Evolutionary conservation across 1,284 basidiomycete genomes (phyloP).

Genomic region (Papiliotrema terrestris): DNA sequence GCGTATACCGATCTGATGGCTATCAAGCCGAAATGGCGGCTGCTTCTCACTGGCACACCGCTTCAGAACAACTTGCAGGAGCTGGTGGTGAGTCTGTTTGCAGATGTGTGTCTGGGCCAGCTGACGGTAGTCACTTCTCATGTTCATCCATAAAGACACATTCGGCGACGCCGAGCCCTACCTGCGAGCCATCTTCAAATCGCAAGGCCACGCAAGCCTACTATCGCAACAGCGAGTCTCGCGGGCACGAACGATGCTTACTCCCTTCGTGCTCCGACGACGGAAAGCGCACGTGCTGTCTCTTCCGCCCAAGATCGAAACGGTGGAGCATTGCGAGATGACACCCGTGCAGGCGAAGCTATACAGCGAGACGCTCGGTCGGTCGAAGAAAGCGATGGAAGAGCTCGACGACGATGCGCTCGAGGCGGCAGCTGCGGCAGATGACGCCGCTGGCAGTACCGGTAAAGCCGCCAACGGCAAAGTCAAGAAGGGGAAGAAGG

Average conservation of each 20-base stretch:
- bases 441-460: slow-evolving; percentile 40
- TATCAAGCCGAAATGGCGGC: slow-evolving; percentile 80
- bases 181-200: slow-evolving; percentile 93
- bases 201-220: slow-evolving; percentile 68
- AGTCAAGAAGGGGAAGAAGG: slow-evolving; percentile 68
- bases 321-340: slow-evolving; percentile 93
- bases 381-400: slow-evolving; percentile 68
- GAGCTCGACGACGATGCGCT: slow-evolving; percentile 61
- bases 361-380: slow-evolving; percentile 78
- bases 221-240: slow-evolving; percentile 88
- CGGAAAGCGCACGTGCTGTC: slow-evolving; percentile 92
- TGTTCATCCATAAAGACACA: slow-evolving; percentile 92
- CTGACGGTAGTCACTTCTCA: slow-evolving; percentile 81
- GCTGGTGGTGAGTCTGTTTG: slow-evolving; percentile 68
- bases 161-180: slow-evolving; percentile 73
- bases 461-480: slow-evolving; percentile 43
- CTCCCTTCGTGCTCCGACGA: slow-evolving; percentile 92
- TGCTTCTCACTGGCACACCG: slow-evolving; percentile 93
- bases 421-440: slow-evolving; percentile 28
- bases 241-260: slow-evolving; percentile 98
- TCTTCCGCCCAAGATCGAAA: slow-evolving; percentile 85
- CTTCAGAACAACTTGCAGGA: slow-evolving; percentile 77
- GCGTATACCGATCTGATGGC: slow-evolving; percentile 85
- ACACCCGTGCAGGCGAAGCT: slow-evolving; percentile 75
- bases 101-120: background rate